Evolutionary conservation across 495 filamentous ascomycete species (phyloP), one percentile per base, ranked within the genome.

Genomic region (Elaphomyces granulatus): DNA sequence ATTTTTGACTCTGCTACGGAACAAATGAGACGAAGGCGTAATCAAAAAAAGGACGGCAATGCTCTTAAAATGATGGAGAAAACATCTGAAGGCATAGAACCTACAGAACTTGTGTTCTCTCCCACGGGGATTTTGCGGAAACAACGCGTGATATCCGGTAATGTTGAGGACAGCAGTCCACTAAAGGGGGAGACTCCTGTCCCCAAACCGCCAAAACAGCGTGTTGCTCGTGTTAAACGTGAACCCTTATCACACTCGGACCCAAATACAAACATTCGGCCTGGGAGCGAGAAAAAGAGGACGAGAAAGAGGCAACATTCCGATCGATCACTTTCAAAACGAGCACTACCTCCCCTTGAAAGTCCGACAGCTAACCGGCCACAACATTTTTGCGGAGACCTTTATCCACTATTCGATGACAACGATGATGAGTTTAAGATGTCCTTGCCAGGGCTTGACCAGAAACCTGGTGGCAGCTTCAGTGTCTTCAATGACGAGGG

Each of bases 1-100:
- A 59, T 88, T 15, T 93, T 92, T 49, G 87, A 94, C 52, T 80
- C 85, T 8, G 87, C 87, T 6, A 83, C 75, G 1, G 66, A 75
- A 38, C 72, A 80, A 35, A 80, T 81, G 66, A 78, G 78, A 50
- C 74, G 81, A 28, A 83, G 74, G 59, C 74, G 87, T 31, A 94
- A 94, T 51, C 87, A 94, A 56, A 81, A 81, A 45, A 94, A 94
- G 50, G 78, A 83, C 40, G 67, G 63, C 9, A 78, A 71, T 4
- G 73, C 83, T 15, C 45, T 93, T 16, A 70, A 68, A 52, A 68
- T 70, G 47, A 83, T 94, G 66, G 70, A 84, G 46, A 52, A 61
- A 20, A 77, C 78, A 14, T 87, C 85, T 0, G 52, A 53, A 15
- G 60, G 65, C 3, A 76, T 87, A n/a, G 74, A 78, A 46, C 75